These are phyloP conservation scores for Ophiorrhiza pumila DNA, from an alignment of 257 asterid genomes.

Conservation along the genomic window DNA sequence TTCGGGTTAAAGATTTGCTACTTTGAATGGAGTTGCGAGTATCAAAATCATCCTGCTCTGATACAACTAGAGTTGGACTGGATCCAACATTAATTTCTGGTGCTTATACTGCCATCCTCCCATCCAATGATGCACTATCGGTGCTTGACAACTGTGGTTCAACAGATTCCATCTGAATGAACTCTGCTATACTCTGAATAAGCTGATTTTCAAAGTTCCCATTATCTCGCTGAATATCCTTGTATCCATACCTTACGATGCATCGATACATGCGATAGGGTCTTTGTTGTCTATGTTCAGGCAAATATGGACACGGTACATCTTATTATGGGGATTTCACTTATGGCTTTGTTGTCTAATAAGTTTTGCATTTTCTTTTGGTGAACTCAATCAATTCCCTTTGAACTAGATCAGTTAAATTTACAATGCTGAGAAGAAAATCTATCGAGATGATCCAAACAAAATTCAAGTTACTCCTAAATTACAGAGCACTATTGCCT, in stretches of 20 bases:
- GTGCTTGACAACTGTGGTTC: constrained; percentile 71
- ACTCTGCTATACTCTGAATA: constrained; percentile 86
- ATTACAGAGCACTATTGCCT: neutral
- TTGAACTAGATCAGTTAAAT: neutral
- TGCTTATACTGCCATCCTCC: constrained; percentile 97
- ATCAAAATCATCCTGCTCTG: constrained; percentile 43
- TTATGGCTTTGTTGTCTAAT: neutral
- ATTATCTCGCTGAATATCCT: constrained; percentile 78
- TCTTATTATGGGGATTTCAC: neutral
- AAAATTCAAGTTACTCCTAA: neutral
- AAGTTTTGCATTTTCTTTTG: neutral
- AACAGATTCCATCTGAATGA: constrained; percentile 87
- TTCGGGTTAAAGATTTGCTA: constrained; percentile 63
- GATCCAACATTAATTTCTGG: constrained; percentile 42
- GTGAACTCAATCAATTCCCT: neutral
- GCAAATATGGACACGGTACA: neutral
- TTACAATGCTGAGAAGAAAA: neutral
- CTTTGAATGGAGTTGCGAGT: constrained; percentile 45
- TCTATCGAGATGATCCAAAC: neutral
- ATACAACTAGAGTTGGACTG: constrained; percentile 38
- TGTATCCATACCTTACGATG: constrained; percentile 91
- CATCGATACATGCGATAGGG: constrained; percentile 94
- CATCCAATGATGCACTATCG: constrained; percentile 66
- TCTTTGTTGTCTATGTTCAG: constrained; percentile 17
- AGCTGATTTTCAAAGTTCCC: constrained; percentile 74